phyloP scores from a whole-genome alignment of 2,329 filamentous ascomycete species.

The Claviceps sp. region DNA sequence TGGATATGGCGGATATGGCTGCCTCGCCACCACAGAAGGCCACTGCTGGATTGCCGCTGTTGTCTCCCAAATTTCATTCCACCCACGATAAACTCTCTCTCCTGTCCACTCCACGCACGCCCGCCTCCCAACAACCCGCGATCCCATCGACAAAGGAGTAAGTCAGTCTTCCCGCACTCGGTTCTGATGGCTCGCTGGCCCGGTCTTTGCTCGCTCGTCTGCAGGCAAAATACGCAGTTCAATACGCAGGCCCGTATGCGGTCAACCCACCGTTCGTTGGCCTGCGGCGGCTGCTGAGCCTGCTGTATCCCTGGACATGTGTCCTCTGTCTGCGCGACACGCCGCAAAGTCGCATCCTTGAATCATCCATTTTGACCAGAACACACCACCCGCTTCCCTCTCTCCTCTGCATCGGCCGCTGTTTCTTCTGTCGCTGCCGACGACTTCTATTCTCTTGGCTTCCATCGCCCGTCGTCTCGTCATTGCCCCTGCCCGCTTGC shows the following conservation, averaged over 20 bases:
- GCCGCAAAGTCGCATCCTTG: conserved; percentile 6
- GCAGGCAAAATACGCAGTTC: background rate
- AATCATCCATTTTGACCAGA: background rate
- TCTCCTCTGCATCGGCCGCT: background rate
- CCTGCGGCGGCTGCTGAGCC: conserved; percentile 9
- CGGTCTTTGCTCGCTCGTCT: background rate
- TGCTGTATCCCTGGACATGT: conserved; percentile 11
- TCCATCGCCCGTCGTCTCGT: conserved; percentile 1
- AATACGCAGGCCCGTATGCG: background rate
- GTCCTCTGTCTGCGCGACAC: conserved; percentile 11
- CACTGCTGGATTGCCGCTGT: background rate
- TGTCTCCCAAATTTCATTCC: conserved; percentile 4
- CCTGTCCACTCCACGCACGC: conserved; percentile 6
- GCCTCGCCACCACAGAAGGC: no score
- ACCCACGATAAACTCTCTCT: conserved; percentile 7
- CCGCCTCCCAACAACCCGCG: conserved; percentile 3
- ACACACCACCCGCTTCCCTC: background rate
- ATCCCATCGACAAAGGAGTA: conserved; percentile 9
- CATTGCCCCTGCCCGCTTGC: conserved; percentile 3
- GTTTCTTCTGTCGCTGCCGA: background rate
- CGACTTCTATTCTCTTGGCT: background rate
- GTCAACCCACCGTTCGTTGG: conserved; percentile 8
- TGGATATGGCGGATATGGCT: no score
- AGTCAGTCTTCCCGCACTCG: conserved; percentile 2
- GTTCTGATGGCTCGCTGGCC: background rate